These are phyloP conservation scores for Albugo candida DNA, from an alignment of 352 stramenopile genomes.

Conservation along the genomic window DNA sequence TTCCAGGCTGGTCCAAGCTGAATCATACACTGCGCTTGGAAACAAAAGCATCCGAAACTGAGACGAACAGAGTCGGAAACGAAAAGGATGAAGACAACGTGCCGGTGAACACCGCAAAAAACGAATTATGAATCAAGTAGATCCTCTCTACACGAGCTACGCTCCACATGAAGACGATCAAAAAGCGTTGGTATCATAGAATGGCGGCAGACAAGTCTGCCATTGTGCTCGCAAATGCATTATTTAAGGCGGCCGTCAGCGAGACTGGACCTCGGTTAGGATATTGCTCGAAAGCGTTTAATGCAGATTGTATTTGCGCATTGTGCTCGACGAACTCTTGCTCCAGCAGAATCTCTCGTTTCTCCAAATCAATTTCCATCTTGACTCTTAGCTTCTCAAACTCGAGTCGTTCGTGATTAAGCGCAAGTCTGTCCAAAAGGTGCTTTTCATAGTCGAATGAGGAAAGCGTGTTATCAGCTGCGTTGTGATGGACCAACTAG, in stretches of 20 bases:
- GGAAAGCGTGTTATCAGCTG: constrained; percentile 4
- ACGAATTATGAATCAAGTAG: too few species aligned
- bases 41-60: background rate
- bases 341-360: background rate
- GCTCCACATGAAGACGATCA: too few species aligned
- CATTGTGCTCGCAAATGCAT: too few species aligned
- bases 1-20: constrained; percentile 47
- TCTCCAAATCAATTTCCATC: constrained; percentile 30
- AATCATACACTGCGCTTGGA: background rate
- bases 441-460: constrained; percentile 66
- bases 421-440: constrained; percentile 38
- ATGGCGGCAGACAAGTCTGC: too few species aligned
- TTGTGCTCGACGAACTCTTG: background rate
- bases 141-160: too few species aligned
- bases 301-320: too few species aligned
- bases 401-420: constrained; percentile 48
- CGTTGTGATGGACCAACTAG: too few species aligned
- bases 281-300: too few species aligned
- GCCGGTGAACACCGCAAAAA: too few species aligned
- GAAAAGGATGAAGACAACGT: background rate
- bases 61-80: background rate
- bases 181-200: too few species aligned
- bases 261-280: too few species aligned
- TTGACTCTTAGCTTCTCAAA: constrained; percentile 57
- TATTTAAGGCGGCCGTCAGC: too few species aligned